phyloP scores from a whole-genome alignment of 2,329 filamentous ascomycete genomes.

The Aspergillus versicolor region DNA sequence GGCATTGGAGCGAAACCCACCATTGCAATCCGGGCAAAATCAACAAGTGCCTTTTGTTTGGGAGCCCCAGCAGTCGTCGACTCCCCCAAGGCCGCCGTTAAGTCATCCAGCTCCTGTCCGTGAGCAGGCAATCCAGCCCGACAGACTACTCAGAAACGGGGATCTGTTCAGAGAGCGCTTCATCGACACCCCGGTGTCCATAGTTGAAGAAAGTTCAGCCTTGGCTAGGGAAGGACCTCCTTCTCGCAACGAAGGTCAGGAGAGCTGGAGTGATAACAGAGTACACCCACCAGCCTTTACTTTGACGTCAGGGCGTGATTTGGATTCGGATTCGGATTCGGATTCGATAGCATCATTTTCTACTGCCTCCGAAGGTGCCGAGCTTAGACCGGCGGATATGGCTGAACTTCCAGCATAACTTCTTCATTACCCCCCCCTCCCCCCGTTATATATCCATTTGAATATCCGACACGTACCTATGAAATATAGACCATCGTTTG shows the following conservation, averaged over 20 bases:
- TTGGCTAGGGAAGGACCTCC: neutral
- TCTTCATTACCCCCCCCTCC: no score
- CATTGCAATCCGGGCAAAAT: neutral
- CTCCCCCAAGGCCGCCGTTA: neutral
- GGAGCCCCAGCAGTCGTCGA: neutral
- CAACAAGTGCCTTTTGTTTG: neutral
- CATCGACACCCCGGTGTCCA: slow-evolving; percentile 8
- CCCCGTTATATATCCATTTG: neutral
- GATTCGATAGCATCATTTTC: slow-evolving; percentile 26
- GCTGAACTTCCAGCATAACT: slow-evolving; percentile 6
- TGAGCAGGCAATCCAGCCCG: neutral
- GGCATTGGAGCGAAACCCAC: neutral
- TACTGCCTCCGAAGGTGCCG: slow-evolving; percentile 24
- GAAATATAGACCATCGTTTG: no score
- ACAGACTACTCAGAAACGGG: neutral
- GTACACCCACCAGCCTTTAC: neutral
- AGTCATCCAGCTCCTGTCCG: slow-evolving; percentile 5
- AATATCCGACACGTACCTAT: neutral
- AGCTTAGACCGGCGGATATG: neutral
- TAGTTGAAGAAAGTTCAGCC: neutral
- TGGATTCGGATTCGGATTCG: neutral
- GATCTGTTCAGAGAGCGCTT: neutral
- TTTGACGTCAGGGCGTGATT: neutral
- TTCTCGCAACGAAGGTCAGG: neutral
- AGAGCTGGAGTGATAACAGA: neutral